phyloP scores from a whole-genome alignment of 345 rosid species.

The Linum lewisii region DNA sequence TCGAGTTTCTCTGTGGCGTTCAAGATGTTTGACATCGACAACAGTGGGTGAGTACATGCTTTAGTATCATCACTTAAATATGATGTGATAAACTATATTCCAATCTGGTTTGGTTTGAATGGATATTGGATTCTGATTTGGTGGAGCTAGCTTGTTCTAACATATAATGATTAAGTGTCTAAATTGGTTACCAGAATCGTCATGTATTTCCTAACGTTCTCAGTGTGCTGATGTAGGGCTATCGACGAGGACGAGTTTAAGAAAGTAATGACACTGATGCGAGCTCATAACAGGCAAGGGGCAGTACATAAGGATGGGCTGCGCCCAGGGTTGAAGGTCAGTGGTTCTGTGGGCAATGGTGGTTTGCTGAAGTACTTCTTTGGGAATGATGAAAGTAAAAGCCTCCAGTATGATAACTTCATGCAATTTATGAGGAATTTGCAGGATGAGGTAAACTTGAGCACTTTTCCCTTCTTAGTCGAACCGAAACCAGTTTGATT shows the following conservation, averaged over 20 bases:
- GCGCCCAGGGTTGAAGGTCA: constrained; percentile 52
- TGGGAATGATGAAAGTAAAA: constrained; percentile 59
- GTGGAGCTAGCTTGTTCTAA: constrained; percentile 1
- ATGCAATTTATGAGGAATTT: constrained; percentile 62
- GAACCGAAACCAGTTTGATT: background rate
- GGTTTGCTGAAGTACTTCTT: constrained; percentile 83
- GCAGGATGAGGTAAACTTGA: constrained; percentile 53
- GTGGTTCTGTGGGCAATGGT: constrained; percentile 64
- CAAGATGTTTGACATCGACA: constrained; percentile 84
- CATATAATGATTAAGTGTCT: too few relatives aligned
- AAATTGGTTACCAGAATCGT: background rate
- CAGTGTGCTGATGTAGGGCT: constrained; percentile 38
- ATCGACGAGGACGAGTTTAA: constrained; percentile 78
- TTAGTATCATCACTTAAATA: background rate
- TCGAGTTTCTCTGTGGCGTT: constrained; percentile 74
- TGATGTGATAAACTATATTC: background rate
- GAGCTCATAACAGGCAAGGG: constrained; percentile 80
- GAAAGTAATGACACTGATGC: constrained; percentile 89
- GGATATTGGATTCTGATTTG: constrained; percentile 6
- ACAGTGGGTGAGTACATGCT: constrained; percentile 53
- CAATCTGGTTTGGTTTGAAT: background rate
- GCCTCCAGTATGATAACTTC: constrained; percentile 68
- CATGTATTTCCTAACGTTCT: constrained; percentile 6
- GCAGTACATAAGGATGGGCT: constrained; percentile 53
- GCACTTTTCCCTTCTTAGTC: background rate